These are phyloP conservation scores for Sphaerulina populicola DNA, from an alignment of 2,329 filamentous ascomycete genomes.

Conservation along the genomic window DNA sequence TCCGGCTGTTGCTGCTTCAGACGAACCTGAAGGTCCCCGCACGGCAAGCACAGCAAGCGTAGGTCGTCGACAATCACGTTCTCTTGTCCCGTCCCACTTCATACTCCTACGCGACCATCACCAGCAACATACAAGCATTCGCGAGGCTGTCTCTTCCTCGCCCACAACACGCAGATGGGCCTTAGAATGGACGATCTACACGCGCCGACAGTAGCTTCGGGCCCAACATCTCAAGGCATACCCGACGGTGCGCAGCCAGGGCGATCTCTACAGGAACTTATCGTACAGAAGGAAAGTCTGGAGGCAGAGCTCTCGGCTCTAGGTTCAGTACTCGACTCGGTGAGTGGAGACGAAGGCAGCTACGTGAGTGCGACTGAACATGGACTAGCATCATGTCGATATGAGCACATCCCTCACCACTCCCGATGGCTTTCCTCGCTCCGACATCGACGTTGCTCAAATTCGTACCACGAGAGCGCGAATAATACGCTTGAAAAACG, in stretches of 20 bases:
- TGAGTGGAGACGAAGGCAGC: constrained; percentile 38
- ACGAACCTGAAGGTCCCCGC: not conserved
- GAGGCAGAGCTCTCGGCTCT: constrained; percentile 82
- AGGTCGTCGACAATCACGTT: constrained; percentile 8
- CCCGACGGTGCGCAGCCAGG: constrained; percentile 44
- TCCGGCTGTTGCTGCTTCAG: not conserved
- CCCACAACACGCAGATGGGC: constrained; percentile 36
- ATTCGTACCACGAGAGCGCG: constrained; percentile 88
- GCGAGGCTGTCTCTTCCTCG: not conserved
- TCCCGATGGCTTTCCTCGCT: constrained; percentile 81
- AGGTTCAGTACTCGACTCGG: constrained; percentile 78
- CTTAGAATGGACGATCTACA: constrained; percentile 57
- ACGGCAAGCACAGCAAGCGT: not conserved
- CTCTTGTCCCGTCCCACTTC: not conserved
- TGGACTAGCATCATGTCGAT: constrained; percentile 74
- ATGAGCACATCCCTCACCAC: constrained; percentile 87
- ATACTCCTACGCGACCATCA: not conserved
- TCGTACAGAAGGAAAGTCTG: constrained; percentile 71
- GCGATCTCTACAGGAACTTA: constrained; percentile 68
- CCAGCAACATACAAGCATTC: not conserved
- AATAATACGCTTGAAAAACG: constrained; percentile 83
- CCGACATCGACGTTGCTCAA: constrained; percentile 90
- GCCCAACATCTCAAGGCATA: constrained; percentile 48
- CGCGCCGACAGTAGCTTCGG: constrained; percentile 65
- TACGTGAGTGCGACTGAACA: constrained; percentile 13